These are phyloP conservation scores for Cyberlindnera euphorbiiphila DNA, from an alignment of 805 yeast genomes.

Conservation along the genomic window DNA sequence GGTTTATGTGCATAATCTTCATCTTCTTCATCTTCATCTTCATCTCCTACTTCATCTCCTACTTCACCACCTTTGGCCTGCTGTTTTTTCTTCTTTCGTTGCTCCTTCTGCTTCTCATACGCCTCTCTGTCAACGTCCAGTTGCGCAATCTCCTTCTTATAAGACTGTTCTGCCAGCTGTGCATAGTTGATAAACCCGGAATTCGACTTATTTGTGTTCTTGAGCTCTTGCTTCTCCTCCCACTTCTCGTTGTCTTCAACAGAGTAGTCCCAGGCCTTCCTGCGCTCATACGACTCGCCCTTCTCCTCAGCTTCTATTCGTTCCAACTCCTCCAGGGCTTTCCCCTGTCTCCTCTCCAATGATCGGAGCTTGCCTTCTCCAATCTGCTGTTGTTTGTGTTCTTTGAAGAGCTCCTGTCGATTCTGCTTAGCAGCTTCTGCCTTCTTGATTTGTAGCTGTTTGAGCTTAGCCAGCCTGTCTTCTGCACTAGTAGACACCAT, in stretches of 20 bases:
- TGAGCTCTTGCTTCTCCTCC: conserved; percentile 40
- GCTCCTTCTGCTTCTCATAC: conserved; percentile 38
- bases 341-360: conserved; percentile 31
- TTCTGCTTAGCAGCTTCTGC: conserved; percentile 31
- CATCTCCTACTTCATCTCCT: neutral
- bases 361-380: conserved; percentile 27
- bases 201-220: conserved; percentile 26
- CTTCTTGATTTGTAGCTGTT: conserved; percentile 29
- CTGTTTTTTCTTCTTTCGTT: conserved; percentile 3
- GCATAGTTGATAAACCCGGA: conserved; percentile 46
- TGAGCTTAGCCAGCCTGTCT: conserved; percentile 25
- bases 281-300: conserved; percentile 40
- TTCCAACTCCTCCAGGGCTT: conserved; percentile 38
- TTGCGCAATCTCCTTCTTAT: conserved; percentile 46
- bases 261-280: conserved; percentile 50
- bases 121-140: conserved; percentile 38
- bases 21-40: conserved; percentile 11
- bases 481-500: neutral
- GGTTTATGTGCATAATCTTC: conserved; percentile 36
- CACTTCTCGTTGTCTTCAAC: conserved; percentile 64
- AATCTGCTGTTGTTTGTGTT: conserved; percentile 27
- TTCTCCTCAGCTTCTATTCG: conserved; percentile 27
- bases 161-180: conserved; percentile 58
- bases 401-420: conserved; percentile 35
- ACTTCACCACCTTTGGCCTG: neutral